Evolutionary conservation across 805 yeast genomes (phyloP).

Genomic region (Candida multigemmis): DNA sequence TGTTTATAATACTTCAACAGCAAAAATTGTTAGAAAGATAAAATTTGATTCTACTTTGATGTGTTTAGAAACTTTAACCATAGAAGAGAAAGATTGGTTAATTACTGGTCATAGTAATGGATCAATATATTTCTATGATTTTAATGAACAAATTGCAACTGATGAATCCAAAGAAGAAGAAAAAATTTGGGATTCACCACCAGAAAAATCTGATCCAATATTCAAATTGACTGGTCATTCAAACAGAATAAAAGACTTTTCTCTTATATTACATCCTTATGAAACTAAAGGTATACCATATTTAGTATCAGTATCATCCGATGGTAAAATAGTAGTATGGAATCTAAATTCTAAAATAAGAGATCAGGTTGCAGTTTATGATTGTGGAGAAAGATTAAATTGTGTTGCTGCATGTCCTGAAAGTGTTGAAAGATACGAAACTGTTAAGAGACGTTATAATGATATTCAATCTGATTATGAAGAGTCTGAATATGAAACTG

Average conservation of each 20-base stretch:
- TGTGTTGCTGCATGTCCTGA: slow-evolving; percentile 77
- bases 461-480: slow-evolving; percentile 25
- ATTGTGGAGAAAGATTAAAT: slow-evolving; percentile 83
- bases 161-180: slow-evolving; percentile 16
- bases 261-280: slow-evolving; percentile 33
- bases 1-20: slow-evolving; percentile 55
- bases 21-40: slow-evolving; percentile 47
- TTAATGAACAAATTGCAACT: slow-evolving; percentile 17
- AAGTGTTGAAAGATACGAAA: slow-evolving; percentile 59
- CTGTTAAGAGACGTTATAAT: slow-evolving; percentile 52
- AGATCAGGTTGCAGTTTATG: slow-evolving; percentile 86
- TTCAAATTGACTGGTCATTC: slow-evolving; percentile 74
- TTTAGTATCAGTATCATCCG: slow-evolving; percentile 80
- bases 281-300: slow-evolving; percentile 31
- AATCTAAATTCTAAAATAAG: slow-evolving; percentile 40
- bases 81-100: slow-evolving; percentile 46
- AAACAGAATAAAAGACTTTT: slow-evolving; percentile 74
- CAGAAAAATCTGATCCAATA: slow-evolving; percentile 31
- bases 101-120: slow-evolving; percentile 71
- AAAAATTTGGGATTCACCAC: slow-evolving; percentile 13
- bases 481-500: slow-evolving; percentile 70
- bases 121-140: slow-evolving; percentile 45
- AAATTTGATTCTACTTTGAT: slow-evolving; percentile 52
- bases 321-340: slow-evolving; percentile 92
- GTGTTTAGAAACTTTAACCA: slow-evolving; percentile 46